Evolutionary conservation across 176 grass and related monocot genomes (phyloP), one percentile per base, ranked within the genome.

Genomic region (Dactylis glomerata): DNA sequence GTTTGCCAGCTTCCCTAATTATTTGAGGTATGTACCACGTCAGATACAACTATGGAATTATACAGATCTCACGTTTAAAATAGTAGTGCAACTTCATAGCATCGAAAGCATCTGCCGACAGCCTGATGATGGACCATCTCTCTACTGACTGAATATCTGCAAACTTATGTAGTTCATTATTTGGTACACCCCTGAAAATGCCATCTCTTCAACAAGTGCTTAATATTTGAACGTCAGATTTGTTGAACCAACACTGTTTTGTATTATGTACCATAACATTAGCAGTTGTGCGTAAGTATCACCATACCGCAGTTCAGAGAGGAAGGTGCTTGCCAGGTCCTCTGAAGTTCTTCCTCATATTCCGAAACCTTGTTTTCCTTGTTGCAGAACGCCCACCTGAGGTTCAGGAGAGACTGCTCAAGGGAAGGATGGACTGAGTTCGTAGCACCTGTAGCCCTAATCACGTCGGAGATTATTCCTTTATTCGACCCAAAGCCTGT

Each of bases 341-440:
- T 77, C 12, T 57, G 27, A 45, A 15, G 20, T 38, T 47, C 3
- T 86, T 36, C 15, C 8, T 32, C 8, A 37, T 24, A n/a, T n/a
- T n/a, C n/a, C n/a, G n/a, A n/a, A n/a, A 47, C 12, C 45, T 15
- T 47, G 12, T 47, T 47, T 47, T 47, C 45, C 45, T 47, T 11
- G 45, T 47, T 47, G 9, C 41, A 41, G 34, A 41, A 41, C 38
- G 6, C 38, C 38, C 38, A 41, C n/a, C 38, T 41, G 38, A 36
- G 5, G n/a, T n/a, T n/a, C 34, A 36, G 34, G 34, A 36, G 34
- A 36, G 34, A 36, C 3, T 36, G 34, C 34, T 36, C 13, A 95
- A 98, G 88, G 87, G 91, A 64, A 90, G 96, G 75, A 98, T 95
- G 96, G 93, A 98, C 80, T 93, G 83, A 91, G 49, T 82, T 59